These are phyloP conservation scores for Calonectria leucothoes DNA, from an alignment of 2,329 filamentous ascomycete genomes.

Conservation along the genomic window DNA sequence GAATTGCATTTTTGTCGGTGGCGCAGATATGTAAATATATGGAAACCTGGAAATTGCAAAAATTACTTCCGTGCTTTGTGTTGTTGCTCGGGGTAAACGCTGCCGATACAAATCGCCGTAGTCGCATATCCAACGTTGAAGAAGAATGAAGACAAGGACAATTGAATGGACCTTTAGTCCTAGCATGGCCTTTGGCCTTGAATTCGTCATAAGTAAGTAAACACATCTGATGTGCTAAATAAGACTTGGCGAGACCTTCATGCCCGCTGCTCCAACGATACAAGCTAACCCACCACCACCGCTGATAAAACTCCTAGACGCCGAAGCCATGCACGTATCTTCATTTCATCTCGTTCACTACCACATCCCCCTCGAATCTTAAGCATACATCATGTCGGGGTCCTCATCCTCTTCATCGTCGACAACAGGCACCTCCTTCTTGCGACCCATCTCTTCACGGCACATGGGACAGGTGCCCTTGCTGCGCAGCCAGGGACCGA, in stretches of 20 bases:
- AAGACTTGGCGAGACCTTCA: neutral
- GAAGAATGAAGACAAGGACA: neutral
- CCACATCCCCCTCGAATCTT: constrained; percentile 3
- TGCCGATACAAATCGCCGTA: neutral
- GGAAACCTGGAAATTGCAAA: too few species aligned
- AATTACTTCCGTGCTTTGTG: too few species aligned
- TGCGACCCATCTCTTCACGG: constrained; percentile 68
- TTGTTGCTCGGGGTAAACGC: neutral
- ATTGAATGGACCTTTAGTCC: neutral
- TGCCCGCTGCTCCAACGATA: constrained; percentile 5
- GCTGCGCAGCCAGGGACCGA: constrained; percentile 72
- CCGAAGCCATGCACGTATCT: constrained; percentile 35
- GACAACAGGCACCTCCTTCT: constrained; percentile 58
- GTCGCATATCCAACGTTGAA: neutral
- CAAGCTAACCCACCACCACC: constrained; percentile 17
- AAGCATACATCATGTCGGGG: constrained; percentile 61
- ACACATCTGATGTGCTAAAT: neutral
- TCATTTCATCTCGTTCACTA: neutral
- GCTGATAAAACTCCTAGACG: constrained; percentile 42
- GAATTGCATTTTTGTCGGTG: too few species aligned
- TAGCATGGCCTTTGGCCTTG: neutral
- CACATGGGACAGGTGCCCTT: constrained; percentile 75
- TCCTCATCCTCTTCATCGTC: constrained; percentile 64
- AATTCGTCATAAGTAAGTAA: neutral
- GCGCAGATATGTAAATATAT: too few species aligned